A percentile compares a stretch with the other conserved stretches of the same genome.
Evolutionary conservation across 2,329 filamentous ascomycete species (phyloP).

Genomic region (Aspergillus sp.): DNA sequence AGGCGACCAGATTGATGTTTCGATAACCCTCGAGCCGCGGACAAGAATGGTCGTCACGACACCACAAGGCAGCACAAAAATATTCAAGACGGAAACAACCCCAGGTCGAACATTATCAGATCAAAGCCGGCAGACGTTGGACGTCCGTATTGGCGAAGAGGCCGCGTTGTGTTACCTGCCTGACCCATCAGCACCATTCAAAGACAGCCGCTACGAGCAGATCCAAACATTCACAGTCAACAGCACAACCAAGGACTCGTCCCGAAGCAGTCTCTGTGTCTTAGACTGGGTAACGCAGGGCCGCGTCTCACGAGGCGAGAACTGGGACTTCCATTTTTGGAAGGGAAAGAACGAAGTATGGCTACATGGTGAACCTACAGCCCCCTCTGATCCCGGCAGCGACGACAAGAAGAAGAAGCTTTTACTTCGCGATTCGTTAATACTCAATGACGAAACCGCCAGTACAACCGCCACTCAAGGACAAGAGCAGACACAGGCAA

Average conservation of each 20-base stretch:
- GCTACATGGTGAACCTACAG: constrained; percentile 24
- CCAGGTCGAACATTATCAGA: constrained; percentile 34
- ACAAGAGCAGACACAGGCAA: constrained; percentile 1
- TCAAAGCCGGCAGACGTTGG: constrained; percentile 51
- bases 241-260: constrained; percentile 36
- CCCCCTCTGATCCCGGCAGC: not conserved
- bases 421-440: constrained; percentile 80
- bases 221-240: constrained; percentile 71
- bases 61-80: constrained; percentile 82
- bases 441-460: constrained; percentile 62
- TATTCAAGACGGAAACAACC: constrained; percentile 73
- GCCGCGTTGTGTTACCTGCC: constrained; percentile 68
- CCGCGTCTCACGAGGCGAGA: constrained; percentile 77
- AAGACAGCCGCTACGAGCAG: constrained; percentile 79
- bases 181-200: constrained; percentile 91
- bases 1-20: constrained; percentile 76
- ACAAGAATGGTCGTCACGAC: constrained; percentile 66
- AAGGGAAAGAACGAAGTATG: constrained; percentile 81
- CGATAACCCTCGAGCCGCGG: constrained; percentile 61
- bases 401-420: constrained; percentile 53
- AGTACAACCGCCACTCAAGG: constrained; percentile 27
- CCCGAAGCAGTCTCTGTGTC: constrained; percentile 66
- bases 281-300: constrained; percentile 95
- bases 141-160: constrained; percentile 48
- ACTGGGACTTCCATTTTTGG: constrained; percentile 82